Evolutionary conservation across 768 basidiomycete species (phyloP).

Genomic region (Exidia glandulosa): DNA sequence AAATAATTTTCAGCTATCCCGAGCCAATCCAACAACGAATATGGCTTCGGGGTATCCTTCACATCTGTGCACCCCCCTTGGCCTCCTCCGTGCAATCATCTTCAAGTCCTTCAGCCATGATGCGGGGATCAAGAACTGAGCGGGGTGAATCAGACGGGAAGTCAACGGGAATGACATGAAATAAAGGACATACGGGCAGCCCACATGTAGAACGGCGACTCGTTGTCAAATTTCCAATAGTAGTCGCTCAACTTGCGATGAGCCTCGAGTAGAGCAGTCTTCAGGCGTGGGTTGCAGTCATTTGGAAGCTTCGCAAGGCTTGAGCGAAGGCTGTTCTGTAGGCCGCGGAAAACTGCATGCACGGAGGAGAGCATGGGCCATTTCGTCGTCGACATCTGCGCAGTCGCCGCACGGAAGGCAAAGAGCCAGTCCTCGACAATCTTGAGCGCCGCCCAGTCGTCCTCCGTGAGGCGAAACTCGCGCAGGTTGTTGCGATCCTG

Average conservation of each 20-base stretch:
- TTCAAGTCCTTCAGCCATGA: slow-evolving; percentile 14
- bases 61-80: not conserved
- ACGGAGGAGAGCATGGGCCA: slow-evolving; percentile 14
- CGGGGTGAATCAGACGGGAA: too few relatives aligned
- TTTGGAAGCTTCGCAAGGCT: too few relatives aligned
- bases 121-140: slow-evolving; percentile 24
- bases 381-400: slow-evolving; percentile 10
- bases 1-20: too few relatives aligned
- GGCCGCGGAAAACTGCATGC: too few relatives aligned
- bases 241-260: too few relatives aligned
- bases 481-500: not conserved
- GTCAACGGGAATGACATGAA: not conserved
- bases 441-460: not conserved
- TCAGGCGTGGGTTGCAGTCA: too few relatives aligned
- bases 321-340: too few relatives aligned
- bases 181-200: slow-evolving; percentile 18
- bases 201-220: slow-evolving; percentile 22
- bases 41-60: not conserved
- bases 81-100: slow-evolving; percentile 14
- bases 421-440: not conserved
- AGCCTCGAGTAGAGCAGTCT: too few relatives aligned
- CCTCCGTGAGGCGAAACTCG: too few relatives aligned
- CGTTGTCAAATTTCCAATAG: too few relatives aligned
- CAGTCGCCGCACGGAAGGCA: not conserved
- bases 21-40: too few relatives aligned